Percentiles rank a stretch among this genome's conserved stretches.
Evolutionary conservation across 768 basidiomycete species (phyloP).

Genomic region (Boletus pseudo-olivaceus): DNA sequence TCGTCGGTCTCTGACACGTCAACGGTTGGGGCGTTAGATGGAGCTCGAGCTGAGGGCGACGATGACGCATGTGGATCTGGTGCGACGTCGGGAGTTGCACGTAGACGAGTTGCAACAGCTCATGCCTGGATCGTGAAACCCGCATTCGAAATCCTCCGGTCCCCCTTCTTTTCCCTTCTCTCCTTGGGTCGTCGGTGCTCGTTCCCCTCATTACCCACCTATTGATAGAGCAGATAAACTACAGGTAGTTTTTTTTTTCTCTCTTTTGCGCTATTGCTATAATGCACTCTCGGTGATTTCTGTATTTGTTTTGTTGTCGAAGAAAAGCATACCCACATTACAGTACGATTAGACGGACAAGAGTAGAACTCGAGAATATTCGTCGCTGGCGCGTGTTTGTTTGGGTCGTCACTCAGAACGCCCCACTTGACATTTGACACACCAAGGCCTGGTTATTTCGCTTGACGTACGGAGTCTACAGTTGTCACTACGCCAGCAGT

Average conservation of each 20-base stretch:
- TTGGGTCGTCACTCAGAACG: no score
- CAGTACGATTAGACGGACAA: not conserved
- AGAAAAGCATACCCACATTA: slow-evolving; percentile 2
- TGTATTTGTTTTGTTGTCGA: not conserved
- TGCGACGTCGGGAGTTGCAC: slow-evolving; percentile 52
- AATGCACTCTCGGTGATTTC: not conserved
- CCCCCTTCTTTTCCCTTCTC: not conserved
- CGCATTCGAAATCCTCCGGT: not conserved
- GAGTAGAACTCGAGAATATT: not conserved
- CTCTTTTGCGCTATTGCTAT: not conserved
- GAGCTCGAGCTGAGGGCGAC: slow-evolving; percentile 55
- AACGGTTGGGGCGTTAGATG: slow-evolving; percentile 44
- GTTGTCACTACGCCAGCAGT: no score
- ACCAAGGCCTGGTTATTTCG: no score
- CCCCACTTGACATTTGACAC: no score
- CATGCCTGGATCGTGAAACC: slow-evolving; percentile 26
- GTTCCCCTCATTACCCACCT: not conserved
- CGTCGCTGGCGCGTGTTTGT: no score
- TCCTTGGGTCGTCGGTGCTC: not conserved
- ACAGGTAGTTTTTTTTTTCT: not conserved
- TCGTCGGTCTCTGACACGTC: not conserved
- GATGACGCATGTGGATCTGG: slow-evolving; percentile 53
- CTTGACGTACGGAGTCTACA: no score
- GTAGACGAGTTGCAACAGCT: slow-evolving; percentile 43
- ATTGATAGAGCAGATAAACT: slow-evolving; percentile 13